Conservation (phyloP, 2,329 filamentous ascomycete species). For the Aspergillus pseudoviridinutans region DNA sequence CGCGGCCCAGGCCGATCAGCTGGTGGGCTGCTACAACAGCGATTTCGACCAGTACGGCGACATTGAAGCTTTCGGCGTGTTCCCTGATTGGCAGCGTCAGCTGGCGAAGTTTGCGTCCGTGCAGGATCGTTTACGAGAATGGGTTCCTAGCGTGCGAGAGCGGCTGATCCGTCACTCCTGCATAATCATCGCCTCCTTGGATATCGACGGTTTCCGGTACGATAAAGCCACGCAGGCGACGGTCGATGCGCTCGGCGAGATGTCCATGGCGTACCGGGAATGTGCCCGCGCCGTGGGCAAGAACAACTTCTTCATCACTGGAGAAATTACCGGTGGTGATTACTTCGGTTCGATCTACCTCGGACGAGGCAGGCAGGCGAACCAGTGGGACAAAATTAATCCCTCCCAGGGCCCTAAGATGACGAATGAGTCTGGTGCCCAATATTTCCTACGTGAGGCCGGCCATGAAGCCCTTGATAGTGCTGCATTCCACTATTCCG, state of each 20-base stretch:
- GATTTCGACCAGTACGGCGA: slow-evolving; percentile 64
- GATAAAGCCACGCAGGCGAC: slow-evolving; percentile 63
- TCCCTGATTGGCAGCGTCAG: slow-evolving; percentile 59
- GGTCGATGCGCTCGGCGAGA: slow-evolving; percentile 56
- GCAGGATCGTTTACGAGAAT: slow-evolving; percentile 62
- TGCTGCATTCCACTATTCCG: slow-evolving; percentile 59
- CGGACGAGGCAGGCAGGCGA: slow-evolving; percentile 56
- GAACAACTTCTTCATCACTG: slow-evolving; percentile 59
- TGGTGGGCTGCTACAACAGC: slow-evolving; percentile 56
- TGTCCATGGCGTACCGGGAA: slow-evolving; percentile 52
- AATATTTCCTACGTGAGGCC: slow-evolving; percentile 50
- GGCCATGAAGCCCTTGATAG: slow-evolving; percentile 54
- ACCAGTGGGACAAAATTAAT: slow-evolving; percentile 38
- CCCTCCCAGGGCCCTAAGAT: slow-evolving; percentile 46
- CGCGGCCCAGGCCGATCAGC: slow-evolving; percentile 41
- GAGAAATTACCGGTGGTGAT: slow-evolving; percentile 61
- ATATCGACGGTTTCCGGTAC: slow-evolving; percentile 62
- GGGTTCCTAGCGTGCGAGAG: slow-evolving; percentile 53
- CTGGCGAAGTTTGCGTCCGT: slow-evolving; percentile 63
- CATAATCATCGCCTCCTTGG: slow-evolving; percentile 56
- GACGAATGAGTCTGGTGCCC: slow-evolving; percentile 40
- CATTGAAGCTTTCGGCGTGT: slow-evolving; percentile 59
- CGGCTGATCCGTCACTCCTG: slow-evolving; percentile 60
- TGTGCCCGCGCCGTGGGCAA: slow-evolving; percentile 55
- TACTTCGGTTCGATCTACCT: slow-evolving; percentile 57